These are phyloP conservation scores for Clarireedia paspali DNA, from an alignment of 2,329 filamentous ascomycete species.

Conservation along the genomic window DNA sequence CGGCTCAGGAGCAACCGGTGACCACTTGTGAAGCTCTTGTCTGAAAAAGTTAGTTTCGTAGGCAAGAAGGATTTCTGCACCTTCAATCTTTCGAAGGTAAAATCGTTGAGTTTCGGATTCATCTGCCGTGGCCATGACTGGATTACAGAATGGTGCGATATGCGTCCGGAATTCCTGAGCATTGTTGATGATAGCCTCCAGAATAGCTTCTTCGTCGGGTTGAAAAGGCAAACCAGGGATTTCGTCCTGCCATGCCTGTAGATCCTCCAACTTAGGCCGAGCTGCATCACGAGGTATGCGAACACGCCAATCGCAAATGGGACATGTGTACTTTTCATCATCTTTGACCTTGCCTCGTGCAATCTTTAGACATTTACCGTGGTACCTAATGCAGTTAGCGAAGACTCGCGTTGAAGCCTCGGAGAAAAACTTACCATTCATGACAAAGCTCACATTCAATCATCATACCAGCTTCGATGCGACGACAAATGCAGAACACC, in stretches of 20 bases:
- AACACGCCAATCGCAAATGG: constrained; percentile 94
- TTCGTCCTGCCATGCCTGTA: constrained; percentile 78
- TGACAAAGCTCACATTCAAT: constrained; percentile 98
- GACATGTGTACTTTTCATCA: constrained; percentile 96
- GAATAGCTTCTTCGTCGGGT: constrained; percentile 83
- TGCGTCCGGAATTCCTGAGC: constrained; percentile 79
- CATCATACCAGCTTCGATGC: constrained; percentile 95
- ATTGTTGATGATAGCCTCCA: constrained; percentile 79
- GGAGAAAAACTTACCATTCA: constrained; percentile 64
- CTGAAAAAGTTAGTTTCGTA: constrained; percentile 98
- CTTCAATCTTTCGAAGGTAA: constrained; percentile 94
- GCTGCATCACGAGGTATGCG: constrained; percentile 96
- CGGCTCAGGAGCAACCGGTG: constrained; percentile 76
- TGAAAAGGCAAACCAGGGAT: constrained; percentile 79
- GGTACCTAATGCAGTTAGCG: constrained; percentile 57
- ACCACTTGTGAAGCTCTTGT: constrained; percentile 92
- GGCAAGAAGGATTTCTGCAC: constrained; percentile 84
- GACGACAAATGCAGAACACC: constrained; percentile 95
- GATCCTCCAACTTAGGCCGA: constrained; percentile 86
- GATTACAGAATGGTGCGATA: constrained; percentile 73
- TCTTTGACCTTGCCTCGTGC: constrained; percentile 96
- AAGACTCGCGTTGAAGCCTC: background rate
- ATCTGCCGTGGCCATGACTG: constrained; percentile 70
- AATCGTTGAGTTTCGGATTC: constrained; percentile 89
- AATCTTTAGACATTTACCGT: constrained; percentile 97